Conservation (phyloP, 768 basidiomycete species). For the Termitomyces sp. region DNA sequence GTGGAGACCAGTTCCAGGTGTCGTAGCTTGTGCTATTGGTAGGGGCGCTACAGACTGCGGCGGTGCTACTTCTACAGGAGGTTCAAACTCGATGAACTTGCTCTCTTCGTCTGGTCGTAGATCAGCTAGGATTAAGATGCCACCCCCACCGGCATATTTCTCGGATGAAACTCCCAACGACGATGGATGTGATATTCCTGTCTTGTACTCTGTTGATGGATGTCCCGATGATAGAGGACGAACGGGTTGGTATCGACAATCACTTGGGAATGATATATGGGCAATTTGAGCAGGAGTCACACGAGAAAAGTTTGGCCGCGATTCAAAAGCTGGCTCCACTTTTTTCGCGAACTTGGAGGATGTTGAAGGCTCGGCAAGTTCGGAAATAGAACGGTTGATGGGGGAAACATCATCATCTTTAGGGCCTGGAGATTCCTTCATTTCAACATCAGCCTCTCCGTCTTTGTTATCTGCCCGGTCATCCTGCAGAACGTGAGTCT, state of each 20-base stretch:
- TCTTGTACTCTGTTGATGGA: constrained; percentile 32
- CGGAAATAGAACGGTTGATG: constrained; percentile 49
- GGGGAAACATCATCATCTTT: constrained; percentile 58
- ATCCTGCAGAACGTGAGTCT: constrained; percentile 37
- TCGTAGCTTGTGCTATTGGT: constrained; percentile 27
- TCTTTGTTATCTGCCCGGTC: constrained; percentile 52
- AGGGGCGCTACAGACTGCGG: constrained; percentile 22
- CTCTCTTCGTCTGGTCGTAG: constrained; percentile 63
- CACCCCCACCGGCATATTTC: constrained; percentile 76
- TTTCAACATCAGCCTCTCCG: constrained; percentile 62
- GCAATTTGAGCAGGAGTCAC: constrained; percentile 87
- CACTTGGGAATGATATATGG: constrained; percentile 78
- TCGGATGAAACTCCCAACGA: constrained; percentile 37
- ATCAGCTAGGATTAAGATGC: constrained; percentile 83
- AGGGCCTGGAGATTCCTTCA: constrained; percentile 54
- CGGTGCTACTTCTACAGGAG: constrained; percentile 27
- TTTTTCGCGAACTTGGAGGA: constrained; percentile 53
- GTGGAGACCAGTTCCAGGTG: constrained; percentile 43
- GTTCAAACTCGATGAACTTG: constrained; percentile 67
- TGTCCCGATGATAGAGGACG: constrained; percentile 69
- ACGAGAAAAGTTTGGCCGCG: constrained; percentile 82
- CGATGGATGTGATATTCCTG: constrained; percentile 22
- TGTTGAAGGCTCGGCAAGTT: constrained; percentile 40
- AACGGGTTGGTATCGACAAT: constrained; percentile 85
- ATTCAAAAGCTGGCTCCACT: constrained; percentile 73